Evolutionary conservation across 1,284 basidiomycete genomes (phyloP).

Genomic region (Malassezia sympodialis): DNA sequence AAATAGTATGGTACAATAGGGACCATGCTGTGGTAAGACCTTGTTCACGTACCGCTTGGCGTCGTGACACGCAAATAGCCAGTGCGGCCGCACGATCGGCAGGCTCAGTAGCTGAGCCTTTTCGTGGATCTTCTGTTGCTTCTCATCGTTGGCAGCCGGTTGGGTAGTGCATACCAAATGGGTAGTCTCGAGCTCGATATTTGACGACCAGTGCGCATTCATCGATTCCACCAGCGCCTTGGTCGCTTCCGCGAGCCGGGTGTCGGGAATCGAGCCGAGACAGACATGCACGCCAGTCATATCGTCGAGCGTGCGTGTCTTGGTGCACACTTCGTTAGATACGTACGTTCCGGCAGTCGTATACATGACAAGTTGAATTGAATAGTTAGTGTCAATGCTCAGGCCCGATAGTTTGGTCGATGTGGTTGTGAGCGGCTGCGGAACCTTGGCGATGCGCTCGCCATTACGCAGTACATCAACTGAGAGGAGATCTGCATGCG

Average conservation of each 20-base stretch:
- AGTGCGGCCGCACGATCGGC: constrained; percentile 45
- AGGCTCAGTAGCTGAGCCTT: constrained; percentile 46
- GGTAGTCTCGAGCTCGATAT: constrained; percentile 64
- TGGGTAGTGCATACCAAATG: constrained; percentile 34
- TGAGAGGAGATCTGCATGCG: constrained; percentile 34
- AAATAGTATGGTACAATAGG: constrained; percentile 41
- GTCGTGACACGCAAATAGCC: constrained; percentile 44
- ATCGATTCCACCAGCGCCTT: constrained; percentile 27
- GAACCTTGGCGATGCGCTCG: constrained; percentile 40
- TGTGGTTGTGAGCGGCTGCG: constrained; percentile 41
- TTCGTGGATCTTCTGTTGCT: constrained; percentile 17
- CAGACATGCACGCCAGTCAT: constrained; percentile 43
- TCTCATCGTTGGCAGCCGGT: neutral
- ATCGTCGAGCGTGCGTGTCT: constrained; percentile 43
- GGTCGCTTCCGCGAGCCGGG: constrained; percentile 24
- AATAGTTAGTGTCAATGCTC: constrained; percentile 41
- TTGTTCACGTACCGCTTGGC: constrained; percentile 30
- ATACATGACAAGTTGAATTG: constrained; percentile 44
- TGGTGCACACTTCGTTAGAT: constrained; percentile 29
- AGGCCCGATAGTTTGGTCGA: constrained; percentile 44
- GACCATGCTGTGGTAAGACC: constrained; percentile 29
- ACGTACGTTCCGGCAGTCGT: constrained; percentile 40
- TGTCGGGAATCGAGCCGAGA: constrained; percentile 33
- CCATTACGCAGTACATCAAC: constrained; percentile 45
- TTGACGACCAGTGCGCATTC: constrained; percentile 60